Conservation (phyloP, 352 stramenopile species). For the Globisporangium radiosum region DNA sequence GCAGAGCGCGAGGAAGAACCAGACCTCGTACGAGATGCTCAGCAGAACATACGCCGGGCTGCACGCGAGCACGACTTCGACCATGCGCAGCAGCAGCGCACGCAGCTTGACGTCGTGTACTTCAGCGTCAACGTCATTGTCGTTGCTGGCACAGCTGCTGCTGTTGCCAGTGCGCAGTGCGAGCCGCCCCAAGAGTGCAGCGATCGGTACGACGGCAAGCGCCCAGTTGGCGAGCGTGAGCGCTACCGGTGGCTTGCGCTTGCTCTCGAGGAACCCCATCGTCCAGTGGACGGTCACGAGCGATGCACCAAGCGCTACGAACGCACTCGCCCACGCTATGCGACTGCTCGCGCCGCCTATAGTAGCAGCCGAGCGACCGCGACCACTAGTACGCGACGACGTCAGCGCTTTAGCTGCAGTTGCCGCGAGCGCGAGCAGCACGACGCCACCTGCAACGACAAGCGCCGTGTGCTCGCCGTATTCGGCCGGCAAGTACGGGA, state of each 20-base stretch:
- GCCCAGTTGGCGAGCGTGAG: constrained; percentile 58
- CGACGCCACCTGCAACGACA: constrained; percentile 42
- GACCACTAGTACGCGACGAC: background rate
- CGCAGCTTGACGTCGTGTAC: constrained; percentile 4
- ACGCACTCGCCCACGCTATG: constrained; percentile 3
- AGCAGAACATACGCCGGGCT: constrained; percentile 59
- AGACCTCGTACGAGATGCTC: constrained; percentile 83
- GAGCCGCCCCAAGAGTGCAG: constrained; percentile 22
- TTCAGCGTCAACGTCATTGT: constrained; percentile 2
- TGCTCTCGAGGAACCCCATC: constrained; percentile 43
- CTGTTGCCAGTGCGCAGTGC: background rate
- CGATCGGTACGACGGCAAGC: constrained; percentile 34
- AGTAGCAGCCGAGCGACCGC: no score
- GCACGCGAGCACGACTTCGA: constrained; percentile 53
- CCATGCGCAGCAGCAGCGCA: constrained; percentile 23
- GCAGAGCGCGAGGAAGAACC: constrained; percentile 65
- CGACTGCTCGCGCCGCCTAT: background rate
- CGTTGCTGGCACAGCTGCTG: background rate
- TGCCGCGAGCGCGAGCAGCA: constrained; percentile 14
- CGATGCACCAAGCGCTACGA: constrained; percentile 22
- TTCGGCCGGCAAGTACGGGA: constrained; percentile 67
- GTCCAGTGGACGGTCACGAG: constrained; percentile 39
- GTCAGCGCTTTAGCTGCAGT: background rate
- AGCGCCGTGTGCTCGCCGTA: constrained; percentile 62
- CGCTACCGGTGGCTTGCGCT: constrained; percentile 38